These are phyloP conservation scores for Amniculicola lignicola DNA, from an alignment of 495 filamentous ascomycete genomes.

Conservation along the genomic window DNA sequence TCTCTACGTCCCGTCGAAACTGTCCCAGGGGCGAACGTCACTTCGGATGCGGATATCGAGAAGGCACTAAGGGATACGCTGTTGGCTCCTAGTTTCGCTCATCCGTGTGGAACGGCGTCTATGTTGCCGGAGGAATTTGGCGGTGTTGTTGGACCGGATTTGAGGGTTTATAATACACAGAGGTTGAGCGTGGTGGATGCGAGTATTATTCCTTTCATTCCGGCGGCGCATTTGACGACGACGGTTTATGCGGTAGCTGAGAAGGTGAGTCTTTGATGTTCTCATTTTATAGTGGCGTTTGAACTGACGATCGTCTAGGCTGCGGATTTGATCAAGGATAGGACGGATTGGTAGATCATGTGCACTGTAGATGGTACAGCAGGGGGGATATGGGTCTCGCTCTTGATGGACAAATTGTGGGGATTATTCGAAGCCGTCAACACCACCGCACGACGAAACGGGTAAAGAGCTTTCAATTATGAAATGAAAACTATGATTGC, in stretches of 20 bases:
- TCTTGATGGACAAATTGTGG: neutral
- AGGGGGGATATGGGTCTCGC: neutral
- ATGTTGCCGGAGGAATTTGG: slow-evolving; percentile 27
- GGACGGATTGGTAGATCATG: neutral
- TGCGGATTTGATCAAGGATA: neutral
- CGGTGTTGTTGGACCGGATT: slow-evolving; percentile 20
- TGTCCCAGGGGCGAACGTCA: slow-evolving; percentile 1
- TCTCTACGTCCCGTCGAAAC: neutral
- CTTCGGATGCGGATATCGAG: slow-evolving; percentile 2
- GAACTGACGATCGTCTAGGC: too few relatives aligned
- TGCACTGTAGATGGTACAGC: neutral
- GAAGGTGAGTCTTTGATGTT: slow-evolving; percentile 20
- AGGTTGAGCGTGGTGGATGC: slow-evolving; percentile 32
- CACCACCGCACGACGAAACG: neutral
- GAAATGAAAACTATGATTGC: neutral
- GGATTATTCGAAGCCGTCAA: neutral
- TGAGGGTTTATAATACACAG: slow-evolving; percentile 25
- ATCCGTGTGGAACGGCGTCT: slow-evolving; percentile 4
- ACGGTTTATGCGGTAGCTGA: slow-evolving; percentile 32
- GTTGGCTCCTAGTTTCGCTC: neutral
- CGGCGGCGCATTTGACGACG: slow-evolving; percentile 9
- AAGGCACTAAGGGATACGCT: neutral
- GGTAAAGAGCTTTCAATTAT: neutral
- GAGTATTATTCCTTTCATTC: slow-evolving; percentile 27
- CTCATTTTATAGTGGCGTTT: too few relatives aligned